phyloP scores from a whole-genome alignment of 768 basidiomycete genomes.

The Piloderma croceum region DNA sequence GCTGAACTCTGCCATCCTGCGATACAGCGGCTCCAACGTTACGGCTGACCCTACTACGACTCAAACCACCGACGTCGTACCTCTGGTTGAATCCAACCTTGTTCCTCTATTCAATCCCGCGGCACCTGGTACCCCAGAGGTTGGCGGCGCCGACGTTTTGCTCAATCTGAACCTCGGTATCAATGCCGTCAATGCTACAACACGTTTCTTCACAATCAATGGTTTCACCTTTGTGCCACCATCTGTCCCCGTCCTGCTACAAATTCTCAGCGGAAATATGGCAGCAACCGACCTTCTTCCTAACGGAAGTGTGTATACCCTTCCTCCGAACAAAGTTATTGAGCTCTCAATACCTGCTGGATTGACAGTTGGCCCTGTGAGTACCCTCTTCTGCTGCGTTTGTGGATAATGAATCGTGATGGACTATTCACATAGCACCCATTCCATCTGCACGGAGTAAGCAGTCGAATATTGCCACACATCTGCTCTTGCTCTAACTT shows the following conservation, averaged over 20 bases:
- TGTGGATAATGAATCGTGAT: background rate
- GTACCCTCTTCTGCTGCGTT: slow-evolving; percentile 5
- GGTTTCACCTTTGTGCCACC: slow-evolving; percentile 11
- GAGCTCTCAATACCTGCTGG: slow-evolving; percentile 44
- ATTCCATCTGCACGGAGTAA: slow-evolving; percentile 23
- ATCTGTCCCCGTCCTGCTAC: slow-evolving; percentile 37
- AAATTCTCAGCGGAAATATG: slow-evolving; percentile 37
- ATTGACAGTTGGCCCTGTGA: slow-evolving; percentile 26
- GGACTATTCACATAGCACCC: slow-evolving; percentile 16
- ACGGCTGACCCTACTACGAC: slow-evolving; percentile 33
- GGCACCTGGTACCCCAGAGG: slow-evolving; percentile 30
- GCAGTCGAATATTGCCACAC: too few species aligned
- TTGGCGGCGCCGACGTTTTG: slow-evolving; percentile 38
- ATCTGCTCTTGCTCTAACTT: too few species aligned
- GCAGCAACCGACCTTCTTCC: slow-evolving; percentile 29
- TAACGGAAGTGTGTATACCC: slow-evolving; percentile 31
- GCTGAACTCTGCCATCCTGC: slow-evolving; percentile 51
- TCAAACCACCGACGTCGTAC: slow-evolving; percentile 17
- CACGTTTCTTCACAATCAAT: slow-evolving; percentile 10
- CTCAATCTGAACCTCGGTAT: slow-evolving; percentile 25
- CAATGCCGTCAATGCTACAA: slow-evolving; percentile 3
- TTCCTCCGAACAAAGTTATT: slow-evolving; percentile 41
- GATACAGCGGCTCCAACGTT: slow-evolving; percentile 36
- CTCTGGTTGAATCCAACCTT: slow-evolving; percentile 27
- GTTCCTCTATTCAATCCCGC: slow-evolving; percentile 23